These are phyloP conservation scores for Whalleya microplaca DNA, from an alignment of 2,329 filamentous ascomycete species.

Conservation along the genomic window DNA sequence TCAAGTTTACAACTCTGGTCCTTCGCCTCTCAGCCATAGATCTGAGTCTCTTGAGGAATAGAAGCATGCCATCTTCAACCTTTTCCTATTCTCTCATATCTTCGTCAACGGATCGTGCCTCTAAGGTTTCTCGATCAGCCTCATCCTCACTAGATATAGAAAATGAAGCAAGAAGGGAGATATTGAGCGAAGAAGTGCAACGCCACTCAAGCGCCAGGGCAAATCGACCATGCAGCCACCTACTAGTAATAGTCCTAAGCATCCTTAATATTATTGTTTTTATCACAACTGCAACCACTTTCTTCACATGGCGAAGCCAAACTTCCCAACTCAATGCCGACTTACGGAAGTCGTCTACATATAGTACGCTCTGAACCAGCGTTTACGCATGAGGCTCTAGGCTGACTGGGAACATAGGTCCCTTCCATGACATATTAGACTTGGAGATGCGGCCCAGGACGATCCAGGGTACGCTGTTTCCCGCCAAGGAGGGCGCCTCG, in stretches of 20 bases:
- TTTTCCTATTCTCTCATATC: not conserved
- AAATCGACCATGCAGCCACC: too few relatives aligned
- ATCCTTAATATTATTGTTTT: conserved; percentile 8
- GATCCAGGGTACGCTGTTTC: conserved; percentile 34
- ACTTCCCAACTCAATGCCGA: too few relatives aligned
- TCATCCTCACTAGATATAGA: conserved; percentile 1
- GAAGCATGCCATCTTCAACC: conserved; percentile 1
- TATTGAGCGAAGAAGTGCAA: conserved; percentile 7
- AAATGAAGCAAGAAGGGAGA: conserved; percentile 8
- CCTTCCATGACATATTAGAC: conserved; percentile 27
- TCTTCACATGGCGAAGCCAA: too few relatives aligned
- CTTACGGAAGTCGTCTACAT: too few relatives aligned
- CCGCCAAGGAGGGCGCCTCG: conserved; percentile 23
- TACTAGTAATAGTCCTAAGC: conserved; percentile 1
- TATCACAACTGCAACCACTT: too few relatives aligned
- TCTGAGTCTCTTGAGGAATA: not conserved
- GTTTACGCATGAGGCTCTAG: too few relatives aligned
- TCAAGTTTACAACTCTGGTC: not conserved
- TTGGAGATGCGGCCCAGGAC: conserved; percentile 19
- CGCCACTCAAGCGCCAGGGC: not conserved
- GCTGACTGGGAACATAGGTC: conserved; percentile 17
- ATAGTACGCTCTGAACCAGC: too few relatives aligned
- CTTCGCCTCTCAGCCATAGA: not conserved
- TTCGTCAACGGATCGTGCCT: not conserved
- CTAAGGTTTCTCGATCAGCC: not conserved